Conservation (phyloP, 176 grass and related monocot species). For the Tuctoria greenei region DNA sequence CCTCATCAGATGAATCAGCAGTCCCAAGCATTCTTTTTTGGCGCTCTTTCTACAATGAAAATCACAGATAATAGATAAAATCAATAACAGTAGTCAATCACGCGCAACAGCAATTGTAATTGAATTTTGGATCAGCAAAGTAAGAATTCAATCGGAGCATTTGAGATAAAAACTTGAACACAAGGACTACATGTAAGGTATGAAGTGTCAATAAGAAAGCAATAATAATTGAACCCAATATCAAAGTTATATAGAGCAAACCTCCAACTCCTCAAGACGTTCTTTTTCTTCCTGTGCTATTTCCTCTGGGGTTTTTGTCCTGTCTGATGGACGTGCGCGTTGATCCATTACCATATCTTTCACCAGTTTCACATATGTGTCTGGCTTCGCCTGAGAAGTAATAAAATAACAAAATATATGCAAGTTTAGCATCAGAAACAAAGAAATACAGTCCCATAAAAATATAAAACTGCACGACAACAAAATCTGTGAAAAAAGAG, state of each 20-base stretch:
- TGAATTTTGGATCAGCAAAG: slow-evolving; percentile 7
- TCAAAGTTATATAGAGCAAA: slow-evolving; percentile 15
- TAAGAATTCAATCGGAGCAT: not conserved
- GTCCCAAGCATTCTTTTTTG: slow-evolving; percentile 75
- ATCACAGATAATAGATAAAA: slow-evolving; percentile 20
- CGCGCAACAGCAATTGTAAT: not conserved
- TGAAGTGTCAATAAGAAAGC: slow-evolving; percentile 21
- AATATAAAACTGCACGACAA: not conserved
- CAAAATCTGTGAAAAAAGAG: not conserved
- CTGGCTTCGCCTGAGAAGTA: slow-evolving; percentile 50
- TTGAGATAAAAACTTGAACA: slow-evolving; percentile 26
- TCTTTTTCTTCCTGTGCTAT: slow-evolving; percentile 92
- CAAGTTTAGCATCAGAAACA: slow-evolving; percentile 21
- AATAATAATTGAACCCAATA: not conserved
- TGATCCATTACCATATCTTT: slow-evolving; percentile 87
- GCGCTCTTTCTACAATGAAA: slow-evolving; percentile 62
- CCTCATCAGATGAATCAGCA: slow-evolving; percentile 63
- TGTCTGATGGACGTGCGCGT: slow-evolving; percentile 77
- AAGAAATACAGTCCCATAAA: slow-evolving; percentile 2
- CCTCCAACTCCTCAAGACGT: slow-evolving; percentile 81
- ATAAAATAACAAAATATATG: slow-evolving; percentile 20
- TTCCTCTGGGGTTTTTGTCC: slow-evolving; percentile 93
- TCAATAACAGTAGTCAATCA: slow-evolving; percentile 18
- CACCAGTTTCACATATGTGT: slow-evolving; percentile 85
- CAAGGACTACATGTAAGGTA: not conserved